phyloP scores from a whole-genome alignment of 2,329 filamentous ascomycete genomes.

The Penicillium psychrosexuale region DNA sequence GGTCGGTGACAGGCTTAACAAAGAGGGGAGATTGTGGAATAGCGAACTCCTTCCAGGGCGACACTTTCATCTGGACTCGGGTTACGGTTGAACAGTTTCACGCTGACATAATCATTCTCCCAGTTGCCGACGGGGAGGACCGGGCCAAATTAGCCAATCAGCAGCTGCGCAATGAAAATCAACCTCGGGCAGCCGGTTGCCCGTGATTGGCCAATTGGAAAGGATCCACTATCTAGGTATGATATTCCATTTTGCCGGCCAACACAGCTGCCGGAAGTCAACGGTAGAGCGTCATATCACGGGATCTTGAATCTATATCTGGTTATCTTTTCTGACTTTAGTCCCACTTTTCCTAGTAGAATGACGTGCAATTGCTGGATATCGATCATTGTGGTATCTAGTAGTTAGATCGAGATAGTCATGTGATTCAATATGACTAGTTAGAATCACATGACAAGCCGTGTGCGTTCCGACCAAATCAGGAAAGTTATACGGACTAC shows the following conservation, averaged over 20 bases:
- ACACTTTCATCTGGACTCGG: slow-evolving; percentile 16
- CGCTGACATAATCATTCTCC: slow-evolving; percentile 35
- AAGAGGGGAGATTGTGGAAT: slow-evolving; percentile 22
- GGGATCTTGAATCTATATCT: background rate
- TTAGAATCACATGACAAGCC: background rate
- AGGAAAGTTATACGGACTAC: background rate
- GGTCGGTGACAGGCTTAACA: slow-evolving; percentile 15
- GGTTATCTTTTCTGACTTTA: background rate
- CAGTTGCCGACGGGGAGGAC: slow-evolving; percentile 35
- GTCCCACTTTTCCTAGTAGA: background rate
- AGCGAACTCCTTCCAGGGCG: slow-evolving; percentile 22
- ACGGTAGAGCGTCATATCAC: slow-evolving; percentile 4
- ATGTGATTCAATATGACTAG: too few relatives aligned
- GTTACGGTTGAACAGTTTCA: slow-evolving; percentile 17
- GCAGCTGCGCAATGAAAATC: slow-evolving; percentile 33
- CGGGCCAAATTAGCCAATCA: slow-evolving; percentile 37
- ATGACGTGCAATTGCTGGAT: background rate
- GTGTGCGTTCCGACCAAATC: background rate
- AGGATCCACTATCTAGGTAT: slow-evolving; percentile 23
- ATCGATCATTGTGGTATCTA: background rate
- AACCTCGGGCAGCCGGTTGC: slow-evolving; percentile 31
- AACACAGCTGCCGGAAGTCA: slow-evolving; percentile 22
- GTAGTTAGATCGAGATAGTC: background rate
- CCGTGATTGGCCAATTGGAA: slow-evolving; percentile 33
- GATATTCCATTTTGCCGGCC: slow-evolving; percentile 24